Percentiles rank a stretch among this genome's conserved stretches.
Evolutionary conservation across 208 protist genomes (phyloP).

Genomic region (Trypanosomatidae sp.): DNA sequence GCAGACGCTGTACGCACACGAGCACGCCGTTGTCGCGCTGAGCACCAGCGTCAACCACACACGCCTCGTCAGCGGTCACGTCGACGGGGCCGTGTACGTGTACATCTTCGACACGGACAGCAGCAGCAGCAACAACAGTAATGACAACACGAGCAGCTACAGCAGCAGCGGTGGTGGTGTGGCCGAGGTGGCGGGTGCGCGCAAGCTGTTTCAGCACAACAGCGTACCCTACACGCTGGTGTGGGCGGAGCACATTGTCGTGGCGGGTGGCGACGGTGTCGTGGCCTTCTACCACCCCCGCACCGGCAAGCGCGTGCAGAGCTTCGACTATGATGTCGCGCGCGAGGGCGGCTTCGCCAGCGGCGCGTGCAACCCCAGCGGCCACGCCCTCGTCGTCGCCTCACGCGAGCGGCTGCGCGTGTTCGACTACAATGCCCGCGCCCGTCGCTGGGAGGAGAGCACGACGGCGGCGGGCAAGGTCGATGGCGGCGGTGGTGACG

Average conservation of each 20-base stretch:
- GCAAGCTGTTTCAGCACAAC: conserved; percentile 80
- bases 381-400: conserved; percentile 87
- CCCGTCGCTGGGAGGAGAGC: conserved; percentile 90
- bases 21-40: conserved; percentile 83
- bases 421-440: conserved; percentile 89
- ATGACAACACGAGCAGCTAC: conserved; percentile 10
- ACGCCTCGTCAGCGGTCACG: conserved; percentile 84
- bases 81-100: conserved; percentile 85
- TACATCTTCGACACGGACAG: conserved; percentile 87
- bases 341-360: conserved; percentile 87
- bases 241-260: conserved; percentile 90
- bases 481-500: too few relatives aligned
- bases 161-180: too few relatives aligned
- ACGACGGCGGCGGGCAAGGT: too few relatives aligned
- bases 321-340: conserved; percentile 79
- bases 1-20: conserved; percentile 86
- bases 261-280: conserved; percentile 79
- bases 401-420: conserved; percentile 81
- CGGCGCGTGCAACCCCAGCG: conserved; percentile 88
- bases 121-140: conserved; percentile 3
- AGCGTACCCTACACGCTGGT: conserved; percentile 83
- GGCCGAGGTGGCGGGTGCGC: conserved; percentile 46
- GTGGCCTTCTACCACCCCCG: conserved; percentile 90
- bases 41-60: conserved; percentile 56
- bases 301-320: conserved; percentile 70